Evolutionary conservation across 129 eudicot species (phyloP), one percentile per base, ranked within the genome.

Genomic region (Flaveria bidentis): DNA sequence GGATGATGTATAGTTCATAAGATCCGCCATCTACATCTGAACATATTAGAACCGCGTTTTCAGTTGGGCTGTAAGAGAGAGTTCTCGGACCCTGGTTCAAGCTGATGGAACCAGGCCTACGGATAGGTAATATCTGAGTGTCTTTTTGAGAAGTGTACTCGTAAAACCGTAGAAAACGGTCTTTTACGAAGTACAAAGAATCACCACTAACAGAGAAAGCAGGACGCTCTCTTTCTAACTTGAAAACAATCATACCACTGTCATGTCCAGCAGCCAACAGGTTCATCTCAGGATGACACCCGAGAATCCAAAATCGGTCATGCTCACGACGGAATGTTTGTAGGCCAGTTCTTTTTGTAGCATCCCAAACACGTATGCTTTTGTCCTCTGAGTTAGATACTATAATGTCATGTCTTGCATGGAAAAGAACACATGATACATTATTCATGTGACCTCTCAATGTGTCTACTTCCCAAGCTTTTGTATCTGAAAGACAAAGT

Each of bases 381-480:
- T 88, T 88, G 63, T 88, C 92, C 57, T 88, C 92, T 68, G 92
- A 88, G 56, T 88, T 88, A 23, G 92, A 88, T 2, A 88, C 88
- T 18, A 88, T 88, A 5, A 88, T 88, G 65, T 88, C 92, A 52
- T 85, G 88, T 56, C 80, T 85, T 46, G 89, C 63, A 69, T 85
- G 89, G 80, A 85, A 88, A 9, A 88, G 72, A 72, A 88, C 92
- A 47, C 88, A 88, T 17, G 92, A 88, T 4, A 88, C 89, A 52
- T 88, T 88, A 68, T 88, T 88, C 88, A 85, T 87, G 80, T 87
- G 92, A 62, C 92, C 92, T 81, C 92, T 77, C 86, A 88, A 83
- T 0, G 92, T 88, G 81, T 88, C 92, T 76, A 88, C 92, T 75
- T 88, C 92, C 92, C 92, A 88, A 45, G 92, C 92, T 76, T 88